These are phyloP conservation scores for Aspergillus felis DNA, from an alignment of 2,329 filamentous ascomycete genomes.

Conservation along the genomic window DNA sequence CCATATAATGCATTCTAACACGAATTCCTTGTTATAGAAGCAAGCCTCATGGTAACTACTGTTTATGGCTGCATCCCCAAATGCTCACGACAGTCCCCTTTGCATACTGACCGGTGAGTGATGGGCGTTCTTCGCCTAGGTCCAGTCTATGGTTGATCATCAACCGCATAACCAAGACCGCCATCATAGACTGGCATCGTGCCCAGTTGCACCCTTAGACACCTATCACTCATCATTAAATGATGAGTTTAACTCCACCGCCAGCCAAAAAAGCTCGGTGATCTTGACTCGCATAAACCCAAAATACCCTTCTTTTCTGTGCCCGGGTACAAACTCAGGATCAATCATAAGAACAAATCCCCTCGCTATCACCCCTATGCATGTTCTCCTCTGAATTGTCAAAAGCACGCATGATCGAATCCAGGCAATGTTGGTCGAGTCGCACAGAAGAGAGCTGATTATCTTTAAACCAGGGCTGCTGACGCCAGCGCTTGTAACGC, in stretches of 20 bases:
- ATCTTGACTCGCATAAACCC: not conserved
- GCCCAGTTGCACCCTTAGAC: not conserved
- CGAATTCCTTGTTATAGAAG: not conserved
- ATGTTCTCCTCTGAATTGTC: not conserved
- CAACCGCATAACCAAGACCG: not conserved
- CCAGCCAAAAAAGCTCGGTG: not conserved
- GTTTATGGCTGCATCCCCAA: not conserved
- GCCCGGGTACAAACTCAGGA: not conserved
- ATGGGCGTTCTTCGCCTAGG: not conserved
- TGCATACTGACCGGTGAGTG: not conserved
- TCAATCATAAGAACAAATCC: slow-evolving; percentile 2
- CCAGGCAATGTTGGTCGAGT: not conserved
- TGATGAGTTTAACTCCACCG: not conserved
- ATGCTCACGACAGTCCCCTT: not conserved
- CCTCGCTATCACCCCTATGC: not conserved
- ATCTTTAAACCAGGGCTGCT: too few species aligned
- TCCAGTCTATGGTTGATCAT: not conserved
- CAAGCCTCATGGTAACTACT: not conserved
- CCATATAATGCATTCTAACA: too few species aligned
- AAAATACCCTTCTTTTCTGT: not conserved
- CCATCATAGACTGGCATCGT: not conserved
- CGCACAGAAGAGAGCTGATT: too few species aligned
- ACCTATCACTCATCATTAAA: not conserved
- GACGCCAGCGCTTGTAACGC: too few species aligned
- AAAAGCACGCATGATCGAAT: not conserved